Evolutionary conservation across 2,329 filamentous ascomycete genomes (phyloP), one percentile per base, ranked within the genome.

Genomic region (Microdochium trichocladiopsis): DNA sequence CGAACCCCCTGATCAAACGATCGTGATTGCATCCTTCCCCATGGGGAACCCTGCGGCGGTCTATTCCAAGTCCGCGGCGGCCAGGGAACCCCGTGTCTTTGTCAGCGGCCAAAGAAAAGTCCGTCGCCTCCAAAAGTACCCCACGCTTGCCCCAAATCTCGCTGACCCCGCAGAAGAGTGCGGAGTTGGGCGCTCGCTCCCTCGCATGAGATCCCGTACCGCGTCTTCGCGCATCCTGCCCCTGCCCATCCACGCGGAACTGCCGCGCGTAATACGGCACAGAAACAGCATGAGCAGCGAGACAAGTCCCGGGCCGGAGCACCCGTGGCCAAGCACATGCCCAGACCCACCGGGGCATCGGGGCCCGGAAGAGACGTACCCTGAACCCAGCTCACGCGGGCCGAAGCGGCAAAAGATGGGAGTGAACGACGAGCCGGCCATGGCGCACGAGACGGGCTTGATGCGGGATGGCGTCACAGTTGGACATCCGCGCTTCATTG

Each of bases 401-500:
- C n/a, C n/a, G n/a, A 8, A 14, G 28, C 28, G 8, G 28, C 28
- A 33, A 14, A 14, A 33, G 8, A 8, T 14, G 28, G 28, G 28
- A 8, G 14, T 8, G 28, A 33, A 14, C 28, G 28, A 8, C 28
- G 28, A 33, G 28, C 28, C 28, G 28, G 28, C 28, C 28, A 33
- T 14, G 28, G 28, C 28, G 28, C 49, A 52, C 28, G 53, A 53
- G 33, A 49, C 48, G 11, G 75, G 75, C 10, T 62, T 79, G 52
- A 81, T 82, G 77, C 71, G 78, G 53, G 73, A 76, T 56, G 66
- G 71, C 25, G 70, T 69, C 16, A 70, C 70, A 25, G 68, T 72
- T 25, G 74, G 71, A 22, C 72, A 72, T 2, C 73, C 77, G 14
- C 77, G 74, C 1, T 83, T 83, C 52, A 72, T 82, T 4, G 79